Conservation (phyloP, 2,329 filamentous ascomycete species). For the Diaporthe citri region DNA sequence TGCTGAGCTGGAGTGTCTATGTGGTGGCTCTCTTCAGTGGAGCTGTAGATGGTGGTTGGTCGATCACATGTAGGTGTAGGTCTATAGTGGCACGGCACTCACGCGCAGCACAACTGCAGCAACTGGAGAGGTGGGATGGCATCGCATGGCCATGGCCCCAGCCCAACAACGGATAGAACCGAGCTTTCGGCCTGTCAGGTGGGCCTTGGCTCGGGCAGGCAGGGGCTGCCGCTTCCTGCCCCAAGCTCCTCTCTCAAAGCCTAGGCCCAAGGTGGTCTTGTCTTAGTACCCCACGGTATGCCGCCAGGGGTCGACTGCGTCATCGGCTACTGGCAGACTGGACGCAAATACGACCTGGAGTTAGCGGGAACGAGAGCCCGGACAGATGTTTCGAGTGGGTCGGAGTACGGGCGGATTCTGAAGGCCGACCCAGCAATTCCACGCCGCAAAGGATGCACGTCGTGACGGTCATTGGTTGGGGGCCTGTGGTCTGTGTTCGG, state of each 20-base stretch:
- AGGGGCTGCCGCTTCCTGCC: neutral
- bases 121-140: neutral
- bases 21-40: too few species aligned
- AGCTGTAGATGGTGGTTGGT: conserved; percentile 20
- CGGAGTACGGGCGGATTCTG: conserved; percentile 26
- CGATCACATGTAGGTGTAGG: neutral
- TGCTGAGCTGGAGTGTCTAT: neutral
- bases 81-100: conserved; percentile 1
- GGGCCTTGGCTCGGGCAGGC: conserved; percentile 7
- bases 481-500: neutral
- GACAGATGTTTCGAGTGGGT: neutral
- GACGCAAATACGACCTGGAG: conserved; percentile 11
- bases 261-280: neutral
- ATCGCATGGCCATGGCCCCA: conserved; percentile 1
- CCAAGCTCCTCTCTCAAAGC: neutral
- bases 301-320: conserved; percentile 18
- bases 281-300: neutral
- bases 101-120: neutral
- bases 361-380: conserved; percentile 20
- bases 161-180: conserved; percentile 18
- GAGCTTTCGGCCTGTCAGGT: conserved; percentile 21
- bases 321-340: neutral
- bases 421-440: conserved; percentile 11
- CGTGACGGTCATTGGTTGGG: neutral
- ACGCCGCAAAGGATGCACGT: neutral